Evolutionary conservation across 1,284 basidiomycete genomes (phyloP).

Genomic region (Naganishia liquefaciens): DNA sequence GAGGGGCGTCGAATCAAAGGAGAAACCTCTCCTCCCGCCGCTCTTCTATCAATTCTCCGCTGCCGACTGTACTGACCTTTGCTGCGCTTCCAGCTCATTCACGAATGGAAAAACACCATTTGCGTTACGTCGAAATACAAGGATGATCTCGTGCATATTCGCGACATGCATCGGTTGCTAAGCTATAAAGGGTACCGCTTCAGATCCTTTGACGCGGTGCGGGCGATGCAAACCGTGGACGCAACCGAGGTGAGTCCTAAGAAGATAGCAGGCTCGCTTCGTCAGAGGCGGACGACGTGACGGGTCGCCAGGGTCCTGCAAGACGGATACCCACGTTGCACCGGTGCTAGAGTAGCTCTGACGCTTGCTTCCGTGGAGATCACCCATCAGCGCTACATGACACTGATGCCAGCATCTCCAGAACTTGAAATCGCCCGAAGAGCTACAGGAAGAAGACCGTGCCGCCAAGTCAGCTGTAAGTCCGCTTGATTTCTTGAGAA

Average conservation of each 20-base stretch:
- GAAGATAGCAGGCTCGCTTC: too few relatives aligned
- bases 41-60: background rate
- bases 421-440: conserved; percentile 91
- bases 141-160: conserved; percentile 94
- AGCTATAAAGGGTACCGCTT: conserved; percentile 95
- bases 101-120: conserved; percentile 93
- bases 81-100: conserved; percentile 59
- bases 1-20: too few relatives aligned
- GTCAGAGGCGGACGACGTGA: conserved; percentile 7
- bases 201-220: conserved; percentile 63
- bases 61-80: background rate
- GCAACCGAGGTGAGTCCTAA: conserved; percentile 55
- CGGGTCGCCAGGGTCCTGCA: background rate
- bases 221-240: conserved; percentile 56
- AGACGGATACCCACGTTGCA: too few relatives aligned
- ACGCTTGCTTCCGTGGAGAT: background rate
- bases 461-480: conserved; percentile 82
- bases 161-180: conserved; percentile 95
- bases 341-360: too few relatives aligned
- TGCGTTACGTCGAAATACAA: conserved; percentile 88
- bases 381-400: too few relatives aligned
- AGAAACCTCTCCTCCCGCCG: too few relatives aligned
- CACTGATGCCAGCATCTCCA: too few relatives aligned
- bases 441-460: conserved; percentile 93
- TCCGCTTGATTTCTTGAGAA: conserved; percentile 8